Percentiles rank a stretch among this genome's conserved stretches.
Evolutionary conservation across 2,329 filamentous ascomycete genomes (phyloP).

Genomic region (Talaromyces sp.): DNA sequence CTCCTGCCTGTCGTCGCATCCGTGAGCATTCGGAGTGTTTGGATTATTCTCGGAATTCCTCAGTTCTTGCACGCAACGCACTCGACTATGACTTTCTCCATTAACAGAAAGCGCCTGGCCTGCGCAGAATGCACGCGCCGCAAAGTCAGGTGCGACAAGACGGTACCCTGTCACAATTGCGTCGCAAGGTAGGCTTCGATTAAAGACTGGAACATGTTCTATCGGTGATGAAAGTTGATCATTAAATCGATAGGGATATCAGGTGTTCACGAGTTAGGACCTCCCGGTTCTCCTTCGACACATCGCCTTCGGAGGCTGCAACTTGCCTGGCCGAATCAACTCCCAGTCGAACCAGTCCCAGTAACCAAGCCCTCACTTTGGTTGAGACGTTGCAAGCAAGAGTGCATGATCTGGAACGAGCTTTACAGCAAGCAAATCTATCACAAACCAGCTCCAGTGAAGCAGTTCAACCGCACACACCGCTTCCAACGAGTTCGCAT

Average conservation of each 20-base stretch:
- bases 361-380: neutral
- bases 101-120: constrained; percentile 5
- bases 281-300: neutral
- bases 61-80: neutral
- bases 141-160: constrained; percentile 9
- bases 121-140: constrained; percentile 7
- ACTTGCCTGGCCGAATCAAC: neutral
- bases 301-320: neutral
- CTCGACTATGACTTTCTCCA: constrained; percentile 3
- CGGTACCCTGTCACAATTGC: constrained; percentile 7
- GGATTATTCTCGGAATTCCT: no score
- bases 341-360: neutral
- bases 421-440: neutral
- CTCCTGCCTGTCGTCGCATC: neutral
- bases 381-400: constrained; percentile 1
- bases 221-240: no score
- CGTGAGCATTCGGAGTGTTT: no score
- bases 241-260: neutral
- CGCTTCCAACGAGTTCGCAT: neutral
- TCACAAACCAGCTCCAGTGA: neutral
- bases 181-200: constrained; percentile 4
- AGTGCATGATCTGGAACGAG: neutral
- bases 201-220: neutral
- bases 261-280: constrained; percentile 1
- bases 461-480: neutral